A percentile compares a stretch with the other conserved stretches of the same genome.
Conservation (phyloP, 2,329 filamentous ascomycete genomes). For the Colletotrichum destructivum region DNA sequence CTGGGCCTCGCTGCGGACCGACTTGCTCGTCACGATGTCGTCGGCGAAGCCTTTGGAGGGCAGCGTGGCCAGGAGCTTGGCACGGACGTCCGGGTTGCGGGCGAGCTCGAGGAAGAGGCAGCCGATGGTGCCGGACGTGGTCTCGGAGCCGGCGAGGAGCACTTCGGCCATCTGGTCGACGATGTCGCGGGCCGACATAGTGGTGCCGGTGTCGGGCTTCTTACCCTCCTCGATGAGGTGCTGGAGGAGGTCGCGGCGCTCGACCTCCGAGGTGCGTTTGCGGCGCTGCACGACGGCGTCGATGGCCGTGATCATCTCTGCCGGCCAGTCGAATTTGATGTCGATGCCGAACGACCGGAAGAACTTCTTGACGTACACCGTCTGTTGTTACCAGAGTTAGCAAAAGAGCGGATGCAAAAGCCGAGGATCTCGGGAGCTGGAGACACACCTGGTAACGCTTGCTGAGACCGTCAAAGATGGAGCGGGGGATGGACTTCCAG, state of each 20-base stretch:
- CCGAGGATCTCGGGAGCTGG: too few species aligned
- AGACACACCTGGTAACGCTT: conserved; percentile 32
- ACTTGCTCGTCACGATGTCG: conserved; percentile 33
- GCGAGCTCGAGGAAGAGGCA: conserved; percentile 48
- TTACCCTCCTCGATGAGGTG: conserved; percentile 41
- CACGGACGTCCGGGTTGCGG: conserved; percentile 44
- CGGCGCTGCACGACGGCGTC: conserved; percentile 38
- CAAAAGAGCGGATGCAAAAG: fast-evolving
- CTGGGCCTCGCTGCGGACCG: conserved; percentile 19
- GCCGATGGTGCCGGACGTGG: conserved; percentile 47
- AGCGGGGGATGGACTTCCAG: conserved; percentile 39
- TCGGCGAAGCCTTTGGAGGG: conserved; percentile 23
- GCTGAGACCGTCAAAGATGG: conserved; percentile 39
- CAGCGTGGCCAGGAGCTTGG: conserved; percentile 39
- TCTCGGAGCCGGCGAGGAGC: conserved; percentile 48
- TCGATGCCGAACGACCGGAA: conserved; percentile 24
- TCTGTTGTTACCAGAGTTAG: background rate
- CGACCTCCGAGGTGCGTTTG: conserved; percentile 25
- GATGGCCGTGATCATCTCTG: conserved; percentile 39
- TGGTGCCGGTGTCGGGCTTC: conserved; percentile 39
- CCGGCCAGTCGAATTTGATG: conserved; percentile 36
- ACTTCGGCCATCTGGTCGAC: conserved; percentile 43
- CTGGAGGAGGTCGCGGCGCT: conserved; percentile 35
- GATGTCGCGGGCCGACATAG: conserved; percentile 43
- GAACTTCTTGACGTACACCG: conserved; percentile 38